Conservation (phyloP, 1,139 yeast species). For the Debaryomycetaceae sp. region DNA sequence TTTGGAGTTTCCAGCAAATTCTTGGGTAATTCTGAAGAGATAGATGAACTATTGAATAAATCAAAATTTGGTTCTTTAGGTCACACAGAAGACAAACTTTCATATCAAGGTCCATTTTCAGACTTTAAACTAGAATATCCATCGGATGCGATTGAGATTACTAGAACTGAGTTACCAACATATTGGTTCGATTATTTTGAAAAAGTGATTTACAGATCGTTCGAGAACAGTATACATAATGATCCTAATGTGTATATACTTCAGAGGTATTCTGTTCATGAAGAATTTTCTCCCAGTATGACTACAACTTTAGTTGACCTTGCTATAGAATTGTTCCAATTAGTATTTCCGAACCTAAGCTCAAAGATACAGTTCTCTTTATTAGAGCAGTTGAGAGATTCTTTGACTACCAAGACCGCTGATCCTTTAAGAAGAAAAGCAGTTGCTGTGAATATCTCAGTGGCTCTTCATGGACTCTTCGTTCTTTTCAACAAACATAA, state of each 20-base stretch:
- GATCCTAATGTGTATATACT: slow-evolving; percentile 33
- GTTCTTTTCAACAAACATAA: slow-evolving; percentile 36
- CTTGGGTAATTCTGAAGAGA: slow-evolving; percentile 13
- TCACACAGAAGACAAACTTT: slow-evolving; percentile 6
- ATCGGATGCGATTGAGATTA: slow-evolving; percentile 5
- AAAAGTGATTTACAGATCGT: slow-evolving; percentile 18
- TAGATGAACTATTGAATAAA: slow-evolving; percentile 26
- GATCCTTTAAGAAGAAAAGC: slow-evolving; percentile 45
- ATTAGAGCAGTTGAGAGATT: slow-evolving; percentile 70
- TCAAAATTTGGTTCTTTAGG: slow-evolving; percentile 5
- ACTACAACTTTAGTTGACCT: slow-evolving; percentile 65
- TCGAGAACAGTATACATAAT: slow-evolving; percentile 27
- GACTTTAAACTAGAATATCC: slow-evolving; percentile 1
- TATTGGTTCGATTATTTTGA: slow-evolving; percentile 38
- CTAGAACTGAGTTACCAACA: slow-evolving; percentile 3
- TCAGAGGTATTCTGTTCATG: slow-evolving; percentile 23
- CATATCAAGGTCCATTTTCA: slow-evolving; percentile 15
- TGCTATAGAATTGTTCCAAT: slow-evolving; percentile 73
- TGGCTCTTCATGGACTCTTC: slow-evolving; percentile 54
- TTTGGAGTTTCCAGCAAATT: slow-evolving; percentile 43
- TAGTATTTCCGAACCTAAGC: slow-evolving; percentile 71
- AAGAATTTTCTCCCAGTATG: slow-evolving; percentile 28
- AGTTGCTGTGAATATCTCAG: slow-evolving; percentile 55
- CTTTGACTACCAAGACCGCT: slow-evolving; percentile 28
- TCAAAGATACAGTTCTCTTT: slow-evolving; percentile 81